phyloP scores from a whole-genome alignment of 495 filamentous ascomycete genomes.

The Lindgomyces ingoldianus region DNA sequence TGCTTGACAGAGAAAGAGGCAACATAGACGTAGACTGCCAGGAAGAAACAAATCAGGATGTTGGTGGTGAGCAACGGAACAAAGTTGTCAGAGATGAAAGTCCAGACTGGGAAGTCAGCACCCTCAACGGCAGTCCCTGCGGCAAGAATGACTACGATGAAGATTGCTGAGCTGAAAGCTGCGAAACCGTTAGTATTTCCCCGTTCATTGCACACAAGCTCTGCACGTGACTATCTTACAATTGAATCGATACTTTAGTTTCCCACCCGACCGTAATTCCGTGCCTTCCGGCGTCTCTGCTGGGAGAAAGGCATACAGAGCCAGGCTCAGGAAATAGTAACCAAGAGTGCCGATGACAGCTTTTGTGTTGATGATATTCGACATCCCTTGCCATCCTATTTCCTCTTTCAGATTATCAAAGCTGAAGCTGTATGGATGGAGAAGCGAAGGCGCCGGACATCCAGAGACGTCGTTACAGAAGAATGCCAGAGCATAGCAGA shows the following conservation, averaged over 20 bases:
- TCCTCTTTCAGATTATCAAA: constrained; percentile 73
- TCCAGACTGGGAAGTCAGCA: constrained; percentile 82
- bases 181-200: constrained; percentile 27
- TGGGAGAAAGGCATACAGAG: constrained; percentile 76
- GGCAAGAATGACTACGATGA: constrained; percentile 65
- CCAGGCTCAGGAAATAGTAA: constrained; percentile 77
- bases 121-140: constrained; percentile 76
- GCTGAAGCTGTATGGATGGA: constrained; percentile 70
- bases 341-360: constrained; percentile 64
- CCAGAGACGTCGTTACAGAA: constrained; percentile 90
- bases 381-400: constrained; percentile 74
- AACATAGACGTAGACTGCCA: constrained; percentile 76
- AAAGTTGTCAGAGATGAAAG: constrained; percentile 89
- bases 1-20: constrained; percentile 74
- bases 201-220: constrained; percentile 4
- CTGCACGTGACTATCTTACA: constrained; percentile 51
- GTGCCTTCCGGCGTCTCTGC: constrained; percentile 71
- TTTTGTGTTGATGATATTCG: constrained; percentile 59
- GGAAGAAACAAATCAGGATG: constrained; percentile 66
- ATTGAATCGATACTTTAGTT: constrained; percentile 88
- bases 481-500: constrained; percentile 75
- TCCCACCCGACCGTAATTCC: constrained; percentile 67
- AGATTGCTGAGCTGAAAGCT: constrained; percentile 77
- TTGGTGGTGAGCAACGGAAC: constrained; percentile 81
- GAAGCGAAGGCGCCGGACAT: constrained; percentile 84